These are phyloP conservation scores for Lagenidium giganteum DNA, from an alignment of 352 stramenopile genomes.

Conservation along the genomic window DNA sequence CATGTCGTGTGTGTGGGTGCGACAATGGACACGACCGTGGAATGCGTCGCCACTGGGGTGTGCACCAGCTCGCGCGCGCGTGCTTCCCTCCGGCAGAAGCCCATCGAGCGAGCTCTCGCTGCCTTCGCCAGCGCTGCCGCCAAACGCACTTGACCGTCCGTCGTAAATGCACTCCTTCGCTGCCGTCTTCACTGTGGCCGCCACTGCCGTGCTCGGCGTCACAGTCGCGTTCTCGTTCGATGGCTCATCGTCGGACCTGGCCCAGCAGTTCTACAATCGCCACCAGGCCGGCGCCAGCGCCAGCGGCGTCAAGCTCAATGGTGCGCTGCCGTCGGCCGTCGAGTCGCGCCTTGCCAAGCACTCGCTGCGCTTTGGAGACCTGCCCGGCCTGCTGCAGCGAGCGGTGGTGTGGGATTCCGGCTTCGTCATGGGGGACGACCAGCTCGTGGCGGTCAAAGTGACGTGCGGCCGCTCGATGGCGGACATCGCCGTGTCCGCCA, in stretches of 20 bases:
- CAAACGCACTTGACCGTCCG: no score
- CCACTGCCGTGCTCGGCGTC: no score
- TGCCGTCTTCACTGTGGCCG: no score
- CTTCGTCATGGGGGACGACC: constrained; percentile 1
- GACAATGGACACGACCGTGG: no score
- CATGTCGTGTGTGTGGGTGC: no score
- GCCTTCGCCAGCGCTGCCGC: no score
- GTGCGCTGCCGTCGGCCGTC: constrained; percentile 9
- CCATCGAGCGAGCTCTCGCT: no score
- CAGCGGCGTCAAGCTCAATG: no score
- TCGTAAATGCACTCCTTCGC: no score
- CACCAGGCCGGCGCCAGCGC: not conserved
- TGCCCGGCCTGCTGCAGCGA: constrained; percentile 14
- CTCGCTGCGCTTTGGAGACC: constrained; percentile 4
- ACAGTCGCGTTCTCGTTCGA: constrained; percentile 20
- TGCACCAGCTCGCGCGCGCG: no score
- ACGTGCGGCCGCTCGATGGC: constrained; percentile 11
- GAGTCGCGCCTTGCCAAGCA: constrained; percentile 3
- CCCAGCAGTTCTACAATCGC: constrained; percentile 23
- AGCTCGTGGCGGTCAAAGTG: constrained; percentile 9
- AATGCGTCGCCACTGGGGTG: no score
- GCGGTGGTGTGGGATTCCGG: constrained; percentile 19
- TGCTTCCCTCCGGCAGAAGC: no score
- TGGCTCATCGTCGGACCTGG: constrained; percentile 18
- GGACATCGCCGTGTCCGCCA: constrained; percentile 10